Conservation (phyloP, 306 rosid genomes). For the Quercus berberidifolia region DNA sequence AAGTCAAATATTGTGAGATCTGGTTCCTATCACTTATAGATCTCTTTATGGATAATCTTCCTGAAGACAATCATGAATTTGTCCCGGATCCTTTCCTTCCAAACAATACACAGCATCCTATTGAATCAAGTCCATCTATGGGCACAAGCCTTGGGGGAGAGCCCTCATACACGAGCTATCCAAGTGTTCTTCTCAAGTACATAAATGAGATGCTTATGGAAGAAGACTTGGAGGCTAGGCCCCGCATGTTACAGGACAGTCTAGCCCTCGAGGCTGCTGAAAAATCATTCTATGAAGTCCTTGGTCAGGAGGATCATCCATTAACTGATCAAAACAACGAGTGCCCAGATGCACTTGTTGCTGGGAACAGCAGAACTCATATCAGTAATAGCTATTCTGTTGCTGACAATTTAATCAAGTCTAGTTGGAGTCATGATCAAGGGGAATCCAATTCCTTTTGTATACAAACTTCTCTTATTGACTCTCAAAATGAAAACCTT, state of each 20-base stretch:
- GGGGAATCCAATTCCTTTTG: slow-evolving; percentile 24
- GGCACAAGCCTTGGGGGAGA: slow-evolving; percentile 34
- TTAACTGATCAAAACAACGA: slow-evolving; percentile 9
- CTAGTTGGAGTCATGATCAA: slow-evolving; percentile 13
- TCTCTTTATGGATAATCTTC: slow-evolving; percentile 28
- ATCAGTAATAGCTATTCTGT: slow-evolving; percentile 20
- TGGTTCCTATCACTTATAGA: too few species aligned
- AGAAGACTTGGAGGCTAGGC: slow-evolving; percentile 51
- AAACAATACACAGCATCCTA: slow-evolving; percentile 9
- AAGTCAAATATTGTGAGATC: slow-evolving; percentile 1
- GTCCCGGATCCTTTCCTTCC: slow-evolving; percentile 22
- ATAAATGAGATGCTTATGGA: slow-evolving; percentile 79
- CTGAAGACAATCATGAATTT: slow-evolving; percentile 32
- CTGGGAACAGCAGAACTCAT: slow-evolving; percentile 11
- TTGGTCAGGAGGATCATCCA: slow-evolving; percentile 42
- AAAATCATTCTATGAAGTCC: slow-evolving; percentile 70
- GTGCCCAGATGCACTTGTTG: slow-evolving; percentile 13
- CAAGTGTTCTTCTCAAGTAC: slow-evolving; percentile 54
- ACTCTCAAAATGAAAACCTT: neutral
- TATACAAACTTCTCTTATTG: neutral
- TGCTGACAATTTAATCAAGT: slow-evolving; percentile 24
- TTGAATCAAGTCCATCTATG: slow-evolving; percentile 1
- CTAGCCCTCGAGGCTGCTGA: slow-evolving; percentile 80
- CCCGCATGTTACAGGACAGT: slow-evolving; percentile 76
- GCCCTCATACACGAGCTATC: slow-evolving; percentile 28